Conservation (phyloP, 2,329 filamentous ascomycete genomes). For the Phoma sp. region DNA sequence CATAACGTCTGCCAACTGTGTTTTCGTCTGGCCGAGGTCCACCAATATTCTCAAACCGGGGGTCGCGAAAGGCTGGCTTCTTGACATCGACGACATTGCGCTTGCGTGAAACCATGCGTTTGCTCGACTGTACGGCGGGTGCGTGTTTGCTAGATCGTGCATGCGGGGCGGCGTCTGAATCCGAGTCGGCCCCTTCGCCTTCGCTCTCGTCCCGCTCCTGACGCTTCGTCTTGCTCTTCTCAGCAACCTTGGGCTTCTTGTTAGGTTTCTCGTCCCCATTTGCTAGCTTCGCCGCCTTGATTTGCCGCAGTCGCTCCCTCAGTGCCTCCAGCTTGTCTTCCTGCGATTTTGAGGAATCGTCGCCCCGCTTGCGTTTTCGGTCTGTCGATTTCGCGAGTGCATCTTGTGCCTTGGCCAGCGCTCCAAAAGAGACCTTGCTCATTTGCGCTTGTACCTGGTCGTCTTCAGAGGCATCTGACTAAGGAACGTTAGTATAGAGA, state of each 20-base stretch:
- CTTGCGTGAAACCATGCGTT: slow-evolving; percentile 80
- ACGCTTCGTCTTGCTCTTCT: slow-evolving; percentile 9
- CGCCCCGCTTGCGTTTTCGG: slow-evolving; percentile 54
- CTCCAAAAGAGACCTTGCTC: slow-evolving; percentile 80
- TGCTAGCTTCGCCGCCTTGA: slow-evolving; percentile 51
- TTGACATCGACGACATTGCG: slow-evolving; percentile 73
- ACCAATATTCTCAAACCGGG: slow-evolving; percentile 79
- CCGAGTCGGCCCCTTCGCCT: slow-evolving; percentile 42
- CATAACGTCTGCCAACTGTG: slow-evolving; percentile 75
- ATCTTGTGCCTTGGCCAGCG: slow-evolving; percentile 85
- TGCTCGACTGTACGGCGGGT: slow-evolving; percentile 81
- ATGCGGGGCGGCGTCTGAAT: slow-evolving; percentile 46
- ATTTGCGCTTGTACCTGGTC: slow-evolving; percentile 56
- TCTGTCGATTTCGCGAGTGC: slow-evolving; percentile 58
- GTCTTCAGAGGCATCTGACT: slow-evolving; percentile 48
- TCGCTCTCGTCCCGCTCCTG: slow-evolving; percentile 37
- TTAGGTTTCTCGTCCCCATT: slow-evolving; percentile 27
- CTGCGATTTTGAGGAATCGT: slow-evolving; percentile 49
- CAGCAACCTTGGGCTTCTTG: slow-evolving; percentile 23
- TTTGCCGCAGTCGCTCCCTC: slow-evolving; percentile 53
- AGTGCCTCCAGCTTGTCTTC: slow-evolving; percentile 57
- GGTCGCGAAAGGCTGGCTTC: slow-evolving; percentile 74
- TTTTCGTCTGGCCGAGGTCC: slow-evolving; percentile 63
- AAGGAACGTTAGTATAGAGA: slow-evolving; percentile 15
- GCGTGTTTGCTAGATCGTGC: slow-evolving; percentile 82